Percentiles rank a stretch among this genome's conserved stretches.
These are phyloP conservation scores for Hypoxylon fragiforme DNA, from an alignment of 495 filamentous ascomycete species.

Conservation along the genomic window DNA sequence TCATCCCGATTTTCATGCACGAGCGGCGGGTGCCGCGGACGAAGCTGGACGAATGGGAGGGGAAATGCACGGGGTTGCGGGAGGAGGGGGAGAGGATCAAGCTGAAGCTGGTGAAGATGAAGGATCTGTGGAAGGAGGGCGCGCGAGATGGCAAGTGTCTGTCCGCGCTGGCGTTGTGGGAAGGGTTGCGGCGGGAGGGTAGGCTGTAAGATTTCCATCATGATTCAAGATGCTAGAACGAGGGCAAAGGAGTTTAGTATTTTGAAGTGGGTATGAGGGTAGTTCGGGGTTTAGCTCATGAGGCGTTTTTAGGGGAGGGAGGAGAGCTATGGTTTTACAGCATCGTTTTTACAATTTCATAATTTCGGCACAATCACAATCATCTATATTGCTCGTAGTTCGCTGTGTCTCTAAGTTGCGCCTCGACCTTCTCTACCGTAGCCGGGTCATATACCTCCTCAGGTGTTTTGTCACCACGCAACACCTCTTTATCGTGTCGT, in stretches of 20 bases:
- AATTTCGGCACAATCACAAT: slow-evolving; percentile 5
- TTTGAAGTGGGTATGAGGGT: too few species aligned
- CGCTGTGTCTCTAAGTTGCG: slow-evolving; percentile 56
- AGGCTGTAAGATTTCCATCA: slow-evolving; percentile 51
- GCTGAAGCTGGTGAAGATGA: slow-evolving; percentile 68
- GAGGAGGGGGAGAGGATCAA: slow-evolving; percentile 83
- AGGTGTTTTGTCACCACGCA: slow-evolving; percentile 66
- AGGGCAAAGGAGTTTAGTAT: too few species aligned
- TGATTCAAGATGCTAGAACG: neutral
- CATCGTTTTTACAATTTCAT: too few species aligned
- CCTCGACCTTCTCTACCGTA: slow-evolving; percentile 65
- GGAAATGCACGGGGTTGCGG: slow-evolving; percentile 75
- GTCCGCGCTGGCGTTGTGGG: slow-evolving; percentile 75
- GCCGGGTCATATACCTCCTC: slow-evolving; percentile 73
- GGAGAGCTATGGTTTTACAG: too few species aligned
- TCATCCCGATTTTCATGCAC: slow-evolving; percentile 75
- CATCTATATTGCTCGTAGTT: slow-evolving; percentile 40
- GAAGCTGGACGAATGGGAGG: slow-evolving; percentile 69
- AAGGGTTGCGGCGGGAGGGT: slow-evolving; percentile 67
- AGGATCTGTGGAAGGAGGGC: slow-evolving; percentile 76
- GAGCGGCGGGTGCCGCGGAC: slow-evolving; percentile 66
- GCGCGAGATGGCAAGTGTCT: slow-evolving; percentile 79
- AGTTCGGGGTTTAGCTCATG: neutral
- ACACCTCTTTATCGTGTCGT: slow-evolving; percentile 75
- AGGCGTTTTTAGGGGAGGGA: neutral